Conservation (phyloP, 768 basidiomycete species). For the Leccinellum luteum region DNA sequence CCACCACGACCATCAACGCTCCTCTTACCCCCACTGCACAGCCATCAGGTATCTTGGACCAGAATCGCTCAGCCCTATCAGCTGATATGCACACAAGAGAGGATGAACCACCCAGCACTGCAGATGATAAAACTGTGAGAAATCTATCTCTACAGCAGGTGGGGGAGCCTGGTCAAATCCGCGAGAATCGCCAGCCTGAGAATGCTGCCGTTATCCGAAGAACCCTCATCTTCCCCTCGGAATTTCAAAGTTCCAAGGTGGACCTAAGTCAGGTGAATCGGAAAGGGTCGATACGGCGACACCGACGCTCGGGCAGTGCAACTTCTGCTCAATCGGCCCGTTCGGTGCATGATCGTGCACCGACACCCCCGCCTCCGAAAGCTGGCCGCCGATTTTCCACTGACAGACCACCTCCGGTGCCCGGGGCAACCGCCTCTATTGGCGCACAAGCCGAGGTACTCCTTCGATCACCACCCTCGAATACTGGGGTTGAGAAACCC, state of each 20-base stretch:
- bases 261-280: slow-evolving; percentile 55
- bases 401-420: slow-evolving; percentile 67
- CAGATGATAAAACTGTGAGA: slow-evolving; percentile 29
- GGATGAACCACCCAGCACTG: slow-evolving; percentile 32
- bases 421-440: slow-evolving; percentile 55
- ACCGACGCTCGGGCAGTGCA: slow-evolving; percentile 62
- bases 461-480: slow-evolving; percentile 40
- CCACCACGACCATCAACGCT: slow-evolving; percentile 8
- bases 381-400: slow-evolving; percentile 61
- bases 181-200: slow-evolving; percentile 36
- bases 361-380: slow-evolving; percentile 82
- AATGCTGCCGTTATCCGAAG: slow-evolving; percentile 61
- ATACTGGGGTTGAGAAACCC: slow-evolving; percentile 56
- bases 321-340: slow-evolving; percentile 60
- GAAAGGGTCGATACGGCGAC: slow-evolving; percentile 47
- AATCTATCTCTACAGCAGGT: slow-evolving; percentile 23
- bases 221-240: slow-evolving; percentile 78
- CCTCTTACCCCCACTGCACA: slow-evolving; percentile 25
- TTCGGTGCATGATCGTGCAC: slow-evolving; percentile 77
- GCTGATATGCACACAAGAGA: slow-evolving; percentile 28
- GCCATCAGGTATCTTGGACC: slow-evolving; percentile 8
- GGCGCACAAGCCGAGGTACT: slow-evolving; percentile 37
- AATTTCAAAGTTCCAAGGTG: slow-evolving; percentile 52
- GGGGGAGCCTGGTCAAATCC: slow-evolving; percentile 25
- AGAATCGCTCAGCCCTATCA: slow-evolving; percentile 14